Conservation (phyloP, 2,329 filamentous ascomycete species). For the Xylaria sp. region DNA sequence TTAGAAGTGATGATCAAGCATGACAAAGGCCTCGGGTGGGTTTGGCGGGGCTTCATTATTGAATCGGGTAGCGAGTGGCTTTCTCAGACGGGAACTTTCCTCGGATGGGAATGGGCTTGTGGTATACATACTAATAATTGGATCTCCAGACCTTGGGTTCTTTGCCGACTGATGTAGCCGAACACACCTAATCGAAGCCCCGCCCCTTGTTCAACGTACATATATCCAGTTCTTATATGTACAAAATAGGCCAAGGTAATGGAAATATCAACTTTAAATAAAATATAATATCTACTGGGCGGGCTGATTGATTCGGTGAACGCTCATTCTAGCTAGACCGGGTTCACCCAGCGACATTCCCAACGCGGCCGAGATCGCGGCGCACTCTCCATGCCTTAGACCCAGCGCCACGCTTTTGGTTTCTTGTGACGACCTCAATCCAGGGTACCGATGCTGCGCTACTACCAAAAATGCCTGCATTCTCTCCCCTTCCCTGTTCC, state of each 20-base stretch:
- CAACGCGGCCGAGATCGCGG: slow-evolving; percentile 64
- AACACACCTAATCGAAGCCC: slow-evolving; percentile 3
- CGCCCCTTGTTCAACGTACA: too few species aligned
- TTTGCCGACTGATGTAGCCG: slow-evolving; percentile 26
- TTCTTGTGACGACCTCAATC: slow-evolving; percentile 68
- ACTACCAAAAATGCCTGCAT: not conserved
- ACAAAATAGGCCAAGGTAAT: too few species aligned
- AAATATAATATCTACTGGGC: too few species aligned
- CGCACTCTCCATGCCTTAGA: slow-evolving; percentile 73
- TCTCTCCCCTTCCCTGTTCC: slow-evolving; percentile 50
- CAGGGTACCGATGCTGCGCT: slow-evolving; percentile 59
- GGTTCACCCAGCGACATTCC: slow-evolving; percentile 29
- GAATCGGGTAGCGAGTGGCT: slow-evolving; percentile 10
- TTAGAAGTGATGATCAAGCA: slow-evolving; percentile 42
- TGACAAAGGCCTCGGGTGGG: slow-evolving; percentile 37
- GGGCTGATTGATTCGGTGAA: too few species aligned
- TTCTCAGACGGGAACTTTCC: slow-evolving; percentile 3
- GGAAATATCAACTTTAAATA: too few species aligned
- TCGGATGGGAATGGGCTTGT: slow-evolving; percentile 6
- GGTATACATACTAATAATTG: slow-evolving; percentile 14
- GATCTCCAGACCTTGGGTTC: slow-evolving; percentile 5
- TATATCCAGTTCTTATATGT: too few species aligned
- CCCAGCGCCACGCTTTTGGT: slow-evolving; percentile 66
- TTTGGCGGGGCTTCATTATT: slow-evolving; percentile 28
- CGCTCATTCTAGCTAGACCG: slow-evolving; percentile 2